Evolutionary conservation across 345 rosid genomes (phyloP).

Genomic region (Theobroma cacao): DNA sequence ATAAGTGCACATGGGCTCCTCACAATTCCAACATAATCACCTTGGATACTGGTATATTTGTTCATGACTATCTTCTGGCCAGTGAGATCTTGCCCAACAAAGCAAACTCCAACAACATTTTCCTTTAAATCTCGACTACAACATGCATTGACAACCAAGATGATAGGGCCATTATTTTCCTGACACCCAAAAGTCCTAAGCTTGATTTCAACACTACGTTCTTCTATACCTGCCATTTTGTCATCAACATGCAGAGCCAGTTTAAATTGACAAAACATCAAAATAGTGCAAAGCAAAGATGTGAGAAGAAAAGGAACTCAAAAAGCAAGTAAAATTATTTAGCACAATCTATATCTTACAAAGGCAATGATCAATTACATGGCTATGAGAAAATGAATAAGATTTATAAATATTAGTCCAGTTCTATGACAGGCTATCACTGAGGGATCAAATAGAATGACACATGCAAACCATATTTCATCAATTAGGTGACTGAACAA

Average conservation of each 20-base stretch:
- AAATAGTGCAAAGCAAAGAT: neutral
- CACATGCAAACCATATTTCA: neutral
- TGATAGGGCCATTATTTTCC: conserved; percentile 50
- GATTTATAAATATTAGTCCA: neutral
- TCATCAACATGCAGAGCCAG: conserved; percentile 15
- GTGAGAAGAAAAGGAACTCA: neutral
- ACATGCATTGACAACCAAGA: conserved; percentile 69
- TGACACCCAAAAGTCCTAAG: conserved; percentile 48
- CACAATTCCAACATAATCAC: conserved; percentile 71
- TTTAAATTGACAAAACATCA: neutral
- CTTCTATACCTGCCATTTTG: conserved; percentile 65
- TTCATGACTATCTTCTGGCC: conserved; percentile 54
- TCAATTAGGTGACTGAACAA: neutral
- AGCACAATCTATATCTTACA: neutral
- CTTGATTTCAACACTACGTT: conserved; percentile 62
- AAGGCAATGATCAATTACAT: neutral
- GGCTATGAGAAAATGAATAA: neutral
- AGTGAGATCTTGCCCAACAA: conserved; percentile 78
- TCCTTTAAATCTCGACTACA: conserved; percentile 59
- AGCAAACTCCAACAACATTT: conserved; percentile 71
- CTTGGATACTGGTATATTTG: conserved; percentile 58
- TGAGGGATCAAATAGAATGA: neutral
- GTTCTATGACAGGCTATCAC: neutral
- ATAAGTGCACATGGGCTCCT: conserved; percentile 67
- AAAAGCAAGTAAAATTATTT: neutral